Percentiles rank a stretch among this genome's conserved stretches.
Evolutionary conservation across 768 basidiomycete species (phyloP).

Genomic region (Sarcodon sp.): DNA sequence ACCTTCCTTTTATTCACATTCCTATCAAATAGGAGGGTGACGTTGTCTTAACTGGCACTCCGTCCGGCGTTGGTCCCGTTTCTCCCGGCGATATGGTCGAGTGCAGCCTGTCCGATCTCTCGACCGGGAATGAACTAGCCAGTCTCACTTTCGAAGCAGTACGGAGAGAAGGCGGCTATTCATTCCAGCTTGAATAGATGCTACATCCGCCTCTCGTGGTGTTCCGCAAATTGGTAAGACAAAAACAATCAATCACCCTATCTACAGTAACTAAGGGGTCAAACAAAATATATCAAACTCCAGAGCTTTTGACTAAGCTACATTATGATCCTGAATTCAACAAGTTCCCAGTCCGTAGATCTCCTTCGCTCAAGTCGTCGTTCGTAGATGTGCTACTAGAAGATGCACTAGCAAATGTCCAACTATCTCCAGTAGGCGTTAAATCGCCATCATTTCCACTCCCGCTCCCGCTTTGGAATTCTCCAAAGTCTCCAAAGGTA

Average conservation of each 20-base stretch:
- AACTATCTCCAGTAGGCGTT: conserved; percentile 15
- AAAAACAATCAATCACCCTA: no score
- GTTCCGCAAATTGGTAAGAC: no score
- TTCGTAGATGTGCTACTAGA: no score
- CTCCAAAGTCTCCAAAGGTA: conserved; percentile 53
- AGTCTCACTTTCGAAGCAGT: conserved; percentile 53
- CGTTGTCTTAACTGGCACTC: conserved; percentile 85
- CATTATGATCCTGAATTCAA: no score
- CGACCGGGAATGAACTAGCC: conserved; percentile 40
- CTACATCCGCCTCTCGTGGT: no score
- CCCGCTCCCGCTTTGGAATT: conserved; percentile 49
- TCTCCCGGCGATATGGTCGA: conserved; percentile 65
- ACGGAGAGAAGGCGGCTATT: conserved; percentile 59
- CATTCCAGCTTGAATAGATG: conserved; percentile 20
- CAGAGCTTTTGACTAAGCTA: no score
- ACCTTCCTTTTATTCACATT: neutral
- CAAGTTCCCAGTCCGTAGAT: no score
- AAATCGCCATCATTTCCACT: conserved; percentile 15
- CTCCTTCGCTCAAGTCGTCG: no score
- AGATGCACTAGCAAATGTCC: conserved; percentile 18
- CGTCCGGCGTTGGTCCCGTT: conserved; percentile 79
- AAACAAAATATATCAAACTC: no score
- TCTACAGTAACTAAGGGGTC: no score
- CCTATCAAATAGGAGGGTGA: conserved; percentile 64
- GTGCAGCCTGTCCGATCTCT: conserved; percentile 49